Evolutionary conservation across 768 basidiomycete species (phyloP), one percentile per base, ranked within the genome.

Genomic region (Tulasnella calospora): DNA sequence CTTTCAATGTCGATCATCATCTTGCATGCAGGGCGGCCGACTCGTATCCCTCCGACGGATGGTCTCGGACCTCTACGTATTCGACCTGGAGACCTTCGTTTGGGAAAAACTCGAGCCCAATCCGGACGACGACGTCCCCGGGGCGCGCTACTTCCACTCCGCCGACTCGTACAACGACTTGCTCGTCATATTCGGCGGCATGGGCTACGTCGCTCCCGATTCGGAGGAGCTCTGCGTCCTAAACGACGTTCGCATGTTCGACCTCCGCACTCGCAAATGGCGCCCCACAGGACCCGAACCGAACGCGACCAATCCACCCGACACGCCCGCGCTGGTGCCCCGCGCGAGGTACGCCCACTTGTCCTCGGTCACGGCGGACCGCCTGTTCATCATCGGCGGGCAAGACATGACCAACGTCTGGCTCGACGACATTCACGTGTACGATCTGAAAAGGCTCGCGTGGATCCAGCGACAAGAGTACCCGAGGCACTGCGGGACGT

Each of bases 321-420:
- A 86, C 47, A 82, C 88, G 21, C 88, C 89, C 10, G 83, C 87
- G 0, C 86, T 91, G 7, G 81, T 89, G 15, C 97, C 97, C 2
- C 91, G 92, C 55, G 91, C 95, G 33, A 91, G 98, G 80, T 99
- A 99, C 83, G 97, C 97, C 15, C 97, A 99, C 83, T 88, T 99
- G 15, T 96, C 95, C 19, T 91, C 94, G 2, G 89, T 98, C 61
- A 92, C 94, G 15, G 88, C 92, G 23, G 91, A 93, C 84, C 88
- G 91, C 47, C 88, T 99, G 44, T 92, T 96, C 83, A 89, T 99
- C 82, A 94, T 98, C 73, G 97, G 98, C 7, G 97, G 97, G 0
- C 97, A 99, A 83, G 95, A 99, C 83, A 89, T 98, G 80, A 90
- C 89, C 81, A 97, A 97, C 82, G 92, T 92, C 71, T 98, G 96